Evolutionary conservation across 768 basidiomycete species (phyloP).

Genomic region (Dendrothele bispora): DNA sequence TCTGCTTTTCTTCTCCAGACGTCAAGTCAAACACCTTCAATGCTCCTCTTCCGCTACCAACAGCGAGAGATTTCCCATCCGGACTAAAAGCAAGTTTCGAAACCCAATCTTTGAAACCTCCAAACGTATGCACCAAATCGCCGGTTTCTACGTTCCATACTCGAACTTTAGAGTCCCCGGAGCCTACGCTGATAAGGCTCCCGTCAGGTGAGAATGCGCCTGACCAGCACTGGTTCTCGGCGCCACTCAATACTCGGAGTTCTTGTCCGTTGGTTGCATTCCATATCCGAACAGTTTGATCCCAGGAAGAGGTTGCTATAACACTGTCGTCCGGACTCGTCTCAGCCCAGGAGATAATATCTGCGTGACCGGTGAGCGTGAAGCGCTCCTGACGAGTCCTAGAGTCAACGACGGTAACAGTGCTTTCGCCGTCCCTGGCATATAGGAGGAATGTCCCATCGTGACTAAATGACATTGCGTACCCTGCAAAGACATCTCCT

Average conservation of each 20-base stretch:
- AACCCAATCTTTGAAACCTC: conserved; percentile 9
- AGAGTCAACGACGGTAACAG: conserved; percentile 5
- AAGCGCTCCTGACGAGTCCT: conserved; percentile 2
- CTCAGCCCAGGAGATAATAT: conserved; percentile 13
- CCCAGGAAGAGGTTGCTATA: conserved; percentile 16
- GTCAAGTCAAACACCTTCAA: conserved; percentile 10
- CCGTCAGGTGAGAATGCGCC: conserved; percentile 21
- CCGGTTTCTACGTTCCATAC: conserved; percentile 18
- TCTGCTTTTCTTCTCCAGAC: conserved; percentile 7
- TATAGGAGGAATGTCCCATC: too few species aligned
- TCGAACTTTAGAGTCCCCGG: conserved; percentile 12
- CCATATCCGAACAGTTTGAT: conserved; percentile 20
- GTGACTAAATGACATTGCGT: too few species aligned
- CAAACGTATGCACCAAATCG: conserved; percentile 11
- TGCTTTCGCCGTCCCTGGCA: too few species aligned
- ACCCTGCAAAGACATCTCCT: too few species aligned
- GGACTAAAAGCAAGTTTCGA: conserved; percentile 13
- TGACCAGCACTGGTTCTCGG: conserved; percentile 9
- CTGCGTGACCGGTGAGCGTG: conserved; percentile 11
- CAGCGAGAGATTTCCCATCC: conserved; percentile 7
- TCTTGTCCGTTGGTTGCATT: conserved; percentile 10
- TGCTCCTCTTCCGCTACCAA: conserved; percentile 4
- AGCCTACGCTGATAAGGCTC: conserved; percentile 15
- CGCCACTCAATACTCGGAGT: conserved; percentile 8
- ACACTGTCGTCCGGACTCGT: conserved; percentile 13